Base-by-base conservation (phyloP, 2,329 filamentous ascomycete species). In the Furcasterigmium sp. region DNA sequence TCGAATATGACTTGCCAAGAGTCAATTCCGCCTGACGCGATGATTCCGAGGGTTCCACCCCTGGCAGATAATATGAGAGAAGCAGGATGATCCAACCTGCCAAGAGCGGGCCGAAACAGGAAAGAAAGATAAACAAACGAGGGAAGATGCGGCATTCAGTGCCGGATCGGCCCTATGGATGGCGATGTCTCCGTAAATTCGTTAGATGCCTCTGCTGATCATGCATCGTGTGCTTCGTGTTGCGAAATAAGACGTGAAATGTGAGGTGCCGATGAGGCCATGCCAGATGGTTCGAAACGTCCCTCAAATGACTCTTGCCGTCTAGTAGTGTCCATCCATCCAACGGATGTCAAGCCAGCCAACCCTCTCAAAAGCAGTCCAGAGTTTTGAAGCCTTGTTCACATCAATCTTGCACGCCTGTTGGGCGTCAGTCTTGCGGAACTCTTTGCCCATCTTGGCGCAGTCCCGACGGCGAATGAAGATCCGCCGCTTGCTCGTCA, bases 341-440 rank as follows among this genome's bases (percentile, higher is more conserved):
- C 69, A 74, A 4, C 60, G 51, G 14, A 68, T 59, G 5, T 85
- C 73, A 50, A 95, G 81, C 88, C 90, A 95, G 53, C 85, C 86
- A 29, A 93, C 87, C 54, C 82, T 84, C 39, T 95, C 87, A 59
- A 88, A 97, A 6, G 89, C 89, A 29, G 82, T 83, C 87, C 89
- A 95, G 37, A 97, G 73, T 63, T 91, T 91, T 52, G 88, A 94
- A 3, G 91, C 89, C 72, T 96, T 97, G 73, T 96, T 96, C 61
- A 97, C 91, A 56, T 97, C 91, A 51, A 96, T 95, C 71, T 94
- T 94, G 76, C 89, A 95, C n/a, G 88, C 89, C 62, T 95, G 87
- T 63, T 97, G 91, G 5, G 90, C 89, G 60, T 95, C 88, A 2
- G 91, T 97, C 76, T 95, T 95, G 61, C 88, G 84, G 63, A 95